Evolutionary conservation across 352 stramenopile species (phyloP), one percentile per base, ranked within the genome.

Genomic region (Phytophthora ramorum): DNA sequence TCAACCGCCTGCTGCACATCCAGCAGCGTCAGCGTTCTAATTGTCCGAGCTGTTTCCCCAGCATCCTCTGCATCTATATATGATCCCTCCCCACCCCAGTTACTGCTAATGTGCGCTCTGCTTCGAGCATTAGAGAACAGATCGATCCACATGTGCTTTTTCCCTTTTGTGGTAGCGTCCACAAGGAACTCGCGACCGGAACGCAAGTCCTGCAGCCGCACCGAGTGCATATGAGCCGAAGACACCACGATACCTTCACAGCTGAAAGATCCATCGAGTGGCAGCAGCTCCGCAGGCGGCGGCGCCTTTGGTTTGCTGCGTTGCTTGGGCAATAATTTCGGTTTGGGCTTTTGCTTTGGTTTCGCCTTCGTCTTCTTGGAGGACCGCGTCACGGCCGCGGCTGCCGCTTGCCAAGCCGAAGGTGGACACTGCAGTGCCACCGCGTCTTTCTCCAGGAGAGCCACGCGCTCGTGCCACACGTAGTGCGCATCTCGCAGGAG

Each of bases 241-340:
- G 81, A 89, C 30, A 89, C 81, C 17, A 89, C 81, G n/a, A 87
- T 71, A 6, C 68, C 69, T 35, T 89, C 81, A 22, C 78, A 89
- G 10, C 52, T 64, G 26, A 80, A 67, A 2, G 73, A 69, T 3
- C 78, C 78, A 45, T 87, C 78, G 12, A 87, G 63, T 19, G 66
- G 47, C 50, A 87, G 63, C 38, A 58, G 48, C 47, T 81, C 73
- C 13, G 45, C 45, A 49, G 28, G 61, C 17, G 68, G 48, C 2
- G 56, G 41, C 12, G 41, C 43, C 32, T 63, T 67, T 0, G 47
- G n/a, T 6, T 63, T 62, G 48, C 59, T 62, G 47, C 40, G 59
- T n/a, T 65, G 52, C 24, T 43, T 61, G 24, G 32, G 63, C 16
- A 59, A 32, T 14, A 24, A 8, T 13, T 73, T 72, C 5, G 54